Evolutionary conservation across 371 early-diverging fungal species (phyloP).

Genomic region (Mortierella sp.): DNA sequence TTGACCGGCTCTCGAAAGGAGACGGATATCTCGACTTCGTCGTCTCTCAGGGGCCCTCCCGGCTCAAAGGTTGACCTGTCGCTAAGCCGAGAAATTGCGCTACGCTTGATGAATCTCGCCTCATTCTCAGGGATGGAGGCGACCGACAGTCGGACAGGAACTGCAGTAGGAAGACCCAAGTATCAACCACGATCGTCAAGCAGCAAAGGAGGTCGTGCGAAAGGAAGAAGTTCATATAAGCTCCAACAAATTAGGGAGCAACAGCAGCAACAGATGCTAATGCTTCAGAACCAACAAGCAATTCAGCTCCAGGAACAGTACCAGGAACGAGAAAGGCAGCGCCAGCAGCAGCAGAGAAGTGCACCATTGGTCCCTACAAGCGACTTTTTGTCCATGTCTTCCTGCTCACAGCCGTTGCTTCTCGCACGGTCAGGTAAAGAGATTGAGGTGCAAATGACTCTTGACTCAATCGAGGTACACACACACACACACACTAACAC

Average conservation of each 20-base stretch:
- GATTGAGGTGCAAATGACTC: too few relatives aligned
- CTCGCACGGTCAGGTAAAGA: too few relatives aligned
- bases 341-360: conserved; percentile 17
- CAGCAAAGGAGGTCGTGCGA: conserved; percentile 5
- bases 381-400: too few relatives aligned
- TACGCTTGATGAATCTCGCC: conserved; percentile 31
- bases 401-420: conserved; percentile 4
- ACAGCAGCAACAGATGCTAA: conserved; percentile 10
- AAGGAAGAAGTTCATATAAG: conserved; percentile 19
- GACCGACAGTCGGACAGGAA: background rate
- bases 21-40: background rate
- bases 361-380: conserved; percentile 9
- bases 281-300: conserved; percentile 2
- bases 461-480: too few relatives aligned
- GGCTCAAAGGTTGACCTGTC: conserved; percentile 13
- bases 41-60: too few relatives aligned
- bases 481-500: too few relatives aligned
- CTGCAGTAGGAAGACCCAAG: conserved; percentile 1
- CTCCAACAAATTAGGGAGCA: conserved; percentile 21
- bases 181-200: conserved; percentile 9
- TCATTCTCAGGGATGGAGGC: conserved; percentile 7
- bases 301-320: conserved; percentile 13
- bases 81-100: conserved; percentile 25
- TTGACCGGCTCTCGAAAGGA: background rate
- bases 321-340: background rate